These are phyloP conservation scores for Nicotiana benthamiana DNA, from an alignment of 257 asterid species.

Conservation along the genomic window DNA sequence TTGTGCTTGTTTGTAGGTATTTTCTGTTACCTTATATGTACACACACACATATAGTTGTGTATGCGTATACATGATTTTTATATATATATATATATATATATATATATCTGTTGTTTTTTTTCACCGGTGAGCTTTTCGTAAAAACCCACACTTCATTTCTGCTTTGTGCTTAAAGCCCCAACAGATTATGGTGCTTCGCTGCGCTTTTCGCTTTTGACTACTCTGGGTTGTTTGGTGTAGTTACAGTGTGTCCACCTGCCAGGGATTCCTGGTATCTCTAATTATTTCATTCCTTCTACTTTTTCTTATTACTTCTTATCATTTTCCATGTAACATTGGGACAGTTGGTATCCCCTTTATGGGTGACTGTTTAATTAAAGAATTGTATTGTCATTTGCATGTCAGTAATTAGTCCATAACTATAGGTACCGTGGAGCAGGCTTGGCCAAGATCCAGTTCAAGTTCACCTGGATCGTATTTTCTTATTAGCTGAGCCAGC, in stretches of 20 bases:
- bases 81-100: too few species aligned
- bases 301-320: background rate
- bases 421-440: conserved; percentile 99
- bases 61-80: too few species aligned
- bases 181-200: background rate
- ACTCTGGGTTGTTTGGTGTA: background rate
- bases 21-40: too few species aligned
- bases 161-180: background rate
- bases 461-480: conserved; percentile 85
- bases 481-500: conserved; percentile 96
- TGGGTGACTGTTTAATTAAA: background rate
- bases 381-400: conserved; percentile 5
- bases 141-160: background rate
- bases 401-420: conserved; percentile 10
- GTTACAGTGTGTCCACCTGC: background rate
- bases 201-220: background rate
- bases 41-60: too few species aligned
- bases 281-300: background rate
- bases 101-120: too few species aligned
- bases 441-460: conserved; percentile 98
- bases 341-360: background rate
- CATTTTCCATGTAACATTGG: background rate
- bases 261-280: background rate
- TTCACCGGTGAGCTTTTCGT: background rate
- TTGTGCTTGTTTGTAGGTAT: background rate